A percentile compares a stretch with the other conserved stretches of the same genome.
phyloP scores from a whole-genome alignment of 495 filamentous ascomycete species.

The Penicillium malachiteum region DNA sequence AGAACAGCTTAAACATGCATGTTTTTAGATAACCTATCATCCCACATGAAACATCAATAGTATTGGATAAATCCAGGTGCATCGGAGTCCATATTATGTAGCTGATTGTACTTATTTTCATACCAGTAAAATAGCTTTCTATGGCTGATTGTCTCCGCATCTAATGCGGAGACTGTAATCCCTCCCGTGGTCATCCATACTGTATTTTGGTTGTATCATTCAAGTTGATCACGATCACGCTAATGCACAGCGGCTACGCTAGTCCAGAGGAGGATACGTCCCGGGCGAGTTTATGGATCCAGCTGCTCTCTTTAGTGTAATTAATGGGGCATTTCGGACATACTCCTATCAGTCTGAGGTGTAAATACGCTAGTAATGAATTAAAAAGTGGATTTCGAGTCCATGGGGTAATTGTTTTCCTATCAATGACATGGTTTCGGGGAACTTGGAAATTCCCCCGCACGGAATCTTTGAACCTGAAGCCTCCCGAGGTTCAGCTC shows the following conservation, averaged over 20 bases:
- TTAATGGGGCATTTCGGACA: not conserved
- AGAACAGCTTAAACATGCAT: too few species aligned
- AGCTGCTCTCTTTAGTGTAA: not conserved
- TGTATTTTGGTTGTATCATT: not conserved
- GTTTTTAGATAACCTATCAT: too few species aligned
- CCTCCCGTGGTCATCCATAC: not conserved
- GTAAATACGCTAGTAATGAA: not conserved
- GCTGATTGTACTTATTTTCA: too few species aligned
- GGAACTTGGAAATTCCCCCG: not conserved
- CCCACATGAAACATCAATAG: too few species aligned
- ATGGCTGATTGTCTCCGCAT: not conserved
- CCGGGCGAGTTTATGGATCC: not conserved
- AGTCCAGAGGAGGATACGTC: conserved; percentile 3
- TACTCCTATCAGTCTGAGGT: not conserved
- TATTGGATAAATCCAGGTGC: too few species aligned
- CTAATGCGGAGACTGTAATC: not conserved
- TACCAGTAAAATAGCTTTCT: too few species aligned
- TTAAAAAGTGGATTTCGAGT: not conserved
- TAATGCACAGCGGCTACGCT: conserved; percentile 13
- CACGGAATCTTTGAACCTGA: not conserved
- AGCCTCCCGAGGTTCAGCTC: not conserved
- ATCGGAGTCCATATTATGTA: too few species aligned
- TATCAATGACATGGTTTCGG: not conserved
- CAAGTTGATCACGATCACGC: conserved; percentile 1
- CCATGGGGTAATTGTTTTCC: not conserved